These are phyloP conservation scores for Phytophthora niederhauseri DNA, from an alignment of 352 stramenopile species.

Conservation along the genomic window DNA sequence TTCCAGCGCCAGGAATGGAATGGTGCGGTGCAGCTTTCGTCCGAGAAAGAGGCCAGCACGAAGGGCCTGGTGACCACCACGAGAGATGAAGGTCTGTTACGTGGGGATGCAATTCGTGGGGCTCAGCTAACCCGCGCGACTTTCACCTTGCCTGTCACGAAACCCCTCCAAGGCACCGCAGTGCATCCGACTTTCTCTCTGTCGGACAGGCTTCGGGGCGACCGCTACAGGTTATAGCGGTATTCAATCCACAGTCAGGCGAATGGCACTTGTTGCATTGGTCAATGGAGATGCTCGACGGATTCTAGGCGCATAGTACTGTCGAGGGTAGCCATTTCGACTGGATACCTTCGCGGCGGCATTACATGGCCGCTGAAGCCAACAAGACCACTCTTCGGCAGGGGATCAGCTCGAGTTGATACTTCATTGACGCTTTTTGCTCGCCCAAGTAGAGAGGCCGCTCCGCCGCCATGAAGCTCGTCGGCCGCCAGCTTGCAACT, in stretches of 20 bases:
- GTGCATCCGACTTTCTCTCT: not conserved
- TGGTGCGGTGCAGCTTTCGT: not conserved
- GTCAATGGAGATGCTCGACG: not conserved
- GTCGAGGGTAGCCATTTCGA: not conserved
- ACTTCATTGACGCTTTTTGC: not conserved
- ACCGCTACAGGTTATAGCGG: not conserved
- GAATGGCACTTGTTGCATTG: not conserved
- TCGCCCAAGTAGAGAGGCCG: not conserved
- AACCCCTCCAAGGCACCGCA: not conserved
- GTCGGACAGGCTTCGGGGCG: not conserved
- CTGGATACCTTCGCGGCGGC: not conserved
- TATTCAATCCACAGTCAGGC: too few relatives aligned
- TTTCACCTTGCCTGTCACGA: slow-evolving; percentile 8
- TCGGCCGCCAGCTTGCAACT: not conserved
- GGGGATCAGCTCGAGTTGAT: not conserved
- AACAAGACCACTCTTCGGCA: not conserved
- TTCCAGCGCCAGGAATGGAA: slow-evolving; percentile 6
- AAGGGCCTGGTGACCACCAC: not conserved
- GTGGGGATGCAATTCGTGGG: not conserved
- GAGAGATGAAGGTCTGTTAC: not conserved
- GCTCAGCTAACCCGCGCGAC: not conserved
- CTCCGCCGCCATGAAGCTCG: not conserved
- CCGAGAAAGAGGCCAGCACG: not conserved
- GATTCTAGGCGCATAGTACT: not conserved
- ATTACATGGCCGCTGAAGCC: not conserved